Percentiles rank a stretch among this genome's conserved stretches.
phyloP scores from a whole-genome alignment of 176 grass and related monocot genomes.

The Raddia distichophylla region DNA sequence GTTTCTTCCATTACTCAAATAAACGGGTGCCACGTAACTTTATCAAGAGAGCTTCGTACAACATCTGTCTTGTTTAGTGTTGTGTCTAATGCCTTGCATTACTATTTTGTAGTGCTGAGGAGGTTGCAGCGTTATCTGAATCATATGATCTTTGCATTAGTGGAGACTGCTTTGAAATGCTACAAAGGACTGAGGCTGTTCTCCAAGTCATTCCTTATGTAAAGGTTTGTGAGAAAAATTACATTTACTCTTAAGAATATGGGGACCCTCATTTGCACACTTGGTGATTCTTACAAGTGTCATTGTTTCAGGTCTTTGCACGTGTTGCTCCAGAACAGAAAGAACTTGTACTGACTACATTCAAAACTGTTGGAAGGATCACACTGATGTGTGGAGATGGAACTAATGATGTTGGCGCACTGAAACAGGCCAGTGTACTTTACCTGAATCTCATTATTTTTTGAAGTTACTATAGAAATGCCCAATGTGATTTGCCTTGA shows the following conservation, averaged over 20 bases:
- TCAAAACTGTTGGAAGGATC: conserved; percentile 94
- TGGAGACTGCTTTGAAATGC: conserved; percentile 98
- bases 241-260: conserved; percentile 24
- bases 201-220: conserved; percentile 92
- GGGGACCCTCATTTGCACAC: conserved; percentile 7
- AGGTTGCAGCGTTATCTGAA: conserved; percentile 71
- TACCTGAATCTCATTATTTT: conserved; percentile 6
- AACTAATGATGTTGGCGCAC: conserved; percentile 98
- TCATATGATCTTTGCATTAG: conserved; percentile 92
- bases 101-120: conserved; percentile 62
- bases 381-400: conserved; percentile 99
- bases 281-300: neutral
- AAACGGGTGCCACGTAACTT: neutral
- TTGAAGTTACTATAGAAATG: conserved; percentile 5
- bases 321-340: conserved; percentile 98
- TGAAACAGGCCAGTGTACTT: conserved; percentile 75
- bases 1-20: neutral
- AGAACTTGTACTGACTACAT: conserved; percentile 97
- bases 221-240: conserved; percentile 57
- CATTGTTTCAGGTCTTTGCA: conserved; percentile 83
- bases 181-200: conserved; percentile 79
- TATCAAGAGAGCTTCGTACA: neutral
- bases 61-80: conserved; percentile 20
- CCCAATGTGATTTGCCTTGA: neutral
- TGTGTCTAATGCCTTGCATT: conserved; percentile 26